These are phyloP conservation scores for Myotisia sp. DNA, from an alignment of 2,329 filamentous ascomycete species.

Conservation along the genomic window DNA sequence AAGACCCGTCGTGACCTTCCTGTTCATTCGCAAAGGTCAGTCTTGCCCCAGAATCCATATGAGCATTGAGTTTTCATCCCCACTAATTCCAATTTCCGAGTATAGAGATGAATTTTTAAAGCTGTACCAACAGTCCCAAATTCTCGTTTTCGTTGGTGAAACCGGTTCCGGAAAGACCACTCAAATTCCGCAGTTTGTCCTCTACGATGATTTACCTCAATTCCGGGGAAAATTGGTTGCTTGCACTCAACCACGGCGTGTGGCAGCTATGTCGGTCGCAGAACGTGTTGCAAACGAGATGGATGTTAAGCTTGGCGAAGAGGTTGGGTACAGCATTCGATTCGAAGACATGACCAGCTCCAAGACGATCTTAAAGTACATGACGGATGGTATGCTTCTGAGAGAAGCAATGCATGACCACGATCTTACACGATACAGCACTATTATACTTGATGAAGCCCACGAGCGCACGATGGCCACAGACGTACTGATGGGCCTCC, in stretches of 20 bases:
- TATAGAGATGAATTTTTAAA: conserved; percentile 83
- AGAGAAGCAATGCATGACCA: conserved; percentile 95
- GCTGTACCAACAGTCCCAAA: conserved; percentile 85
- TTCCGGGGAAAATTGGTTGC: conserved; percentile 76
- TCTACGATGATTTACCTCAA: conserved; percentile 91
- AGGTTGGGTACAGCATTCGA: conserved; percentile 97
- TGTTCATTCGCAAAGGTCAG: conserved; percentile 75
- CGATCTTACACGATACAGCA: conserved; percentile 80
- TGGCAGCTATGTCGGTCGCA: conserved; percentile 95
- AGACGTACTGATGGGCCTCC: conserved; percentile 89
- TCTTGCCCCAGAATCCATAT: conserved; percentile 5
- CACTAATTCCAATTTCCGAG: not conserved
- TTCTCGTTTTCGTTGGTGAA: conserved; percentile 96
- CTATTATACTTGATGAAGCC: conserved; percentile 95
- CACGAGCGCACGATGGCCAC: conserved; percentile 96
- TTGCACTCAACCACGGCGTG: conserved; percentile 93
- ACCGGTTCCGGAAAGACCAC: conserved; percentile 99
- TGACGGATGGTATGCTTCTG: conserved; percentile 98
- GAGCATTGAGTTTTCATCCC: conserved; percentile 1
- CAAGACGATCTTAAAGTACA: conserved; percentile 93
- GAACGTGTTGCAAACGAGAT: conserved; percentile 96
- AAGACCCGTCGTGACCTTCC: conserved; percentile 71
- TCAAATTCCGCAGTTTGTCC: conserved; percentile 95
- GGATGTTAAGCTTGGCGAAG: conserved; percentile 81
- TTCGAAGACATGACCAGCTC: conserved; percentile 89